Evolutionary conservation across 352 stramenopile species (phyloP), one percentile per base, ranked within the genome.

Genomic region (Pythium coloratum): DNA sequence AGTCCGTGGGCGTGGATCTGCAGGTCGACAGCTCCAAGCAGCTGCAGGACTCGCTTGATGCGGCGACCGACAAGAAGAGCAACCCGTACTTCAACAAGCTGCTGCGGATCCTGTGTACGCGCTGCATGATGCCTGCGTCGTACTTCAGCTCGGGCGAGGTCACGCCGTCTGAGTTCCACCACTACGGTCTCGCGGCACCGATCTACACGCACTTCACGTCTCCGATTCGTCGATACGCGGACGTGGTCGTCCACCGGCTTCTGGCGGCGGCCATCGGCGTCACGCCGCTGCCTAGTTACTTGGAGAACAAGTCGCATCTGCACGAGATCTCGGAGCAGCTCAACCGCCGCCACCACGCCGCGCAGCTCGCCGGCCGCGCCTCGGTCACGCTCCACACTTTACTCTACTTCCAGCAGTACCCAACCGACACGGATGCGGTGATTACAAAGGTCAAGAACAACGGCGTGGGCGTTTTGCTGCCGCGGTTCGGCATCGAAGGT

Each of bases 161-260:
- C 33, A 81, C 95, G 24, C 90, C 96, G 6, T 91, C 89, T 7
- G 95, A 99, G 70, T 99, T 97, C 86, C 94, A 98, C 65, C 98
- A 99, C 80, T 99, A 99, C 74, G 95, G 98, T 36, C 85, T 99
- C 10, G 97, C 97, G 12, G 97, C 97, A 9, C 94, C 96, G 6
- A 98, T 99, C 30, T 99, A 99, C 80, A 99, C 97, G 36, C 97
- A 99, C 78, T 99, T 99, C 72, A 99, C 98, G 33, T 99, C 94
- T n/a, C 98, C 98, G 4, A 99, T 99, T 77, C 88, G 94, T 59
- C 89, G 95, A 4, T 94, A 99, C 79, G 96, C 97, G 0, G 98
- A 99, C 77, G 94, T 99, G 18, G 95, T 99, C 50, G 97, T 99
- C 24, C 98, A 99, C 77, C 94, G 98, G 0, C 72, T 99, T 20